A percentile compares a stretch with the other conserved stretches of the same genome.
phyloP scores from a whole-genome alignment of 2,329 filamentous ascomycete species.

The Ascochyta pisi region DNA sequence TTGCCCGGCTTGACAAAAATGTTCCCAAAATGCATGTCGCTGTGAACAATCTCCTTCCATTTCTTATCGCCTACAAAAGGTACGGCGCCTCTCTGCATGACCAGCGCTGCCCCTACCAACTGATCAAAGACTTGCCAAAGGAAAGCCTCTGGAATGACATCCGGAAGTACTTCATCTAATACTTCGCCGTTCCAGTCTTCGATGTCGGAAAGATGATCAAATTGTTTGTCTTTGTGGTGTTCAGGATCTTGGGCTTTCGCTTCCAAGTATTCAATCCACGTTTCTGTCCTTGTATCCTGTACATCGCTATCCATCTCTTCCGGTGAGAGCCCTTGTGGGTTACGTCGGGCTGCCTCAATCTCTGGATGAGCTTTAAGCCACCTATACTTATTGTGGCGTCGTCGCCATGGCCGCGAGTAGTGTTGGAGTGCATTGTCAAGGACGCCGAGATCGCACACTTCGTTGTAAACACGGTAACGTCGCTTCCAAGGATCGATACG shows the following conservation, averaged over 20 bases:
- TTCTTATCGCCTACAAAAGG: neutral
- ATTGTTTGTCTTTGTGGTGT: neutral
- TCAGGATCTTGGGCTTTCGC: neutral
- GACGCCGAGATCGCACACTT: slow-evolving; percentile 6
- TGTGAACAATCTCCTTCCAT: slow-evolving; percentile 13
- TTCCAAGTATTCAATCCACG: neutral
- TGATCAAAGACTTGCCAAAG: slow-evolving; percentile 14
- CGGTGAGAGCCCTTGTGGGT: neutral
- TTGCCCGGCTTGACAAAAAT: slow-evolving; percentile 5
- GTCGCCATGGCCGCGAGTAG: slow-evolving; percentile 1
- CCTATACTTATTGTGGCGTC: neutral
- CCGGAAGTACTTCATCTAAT: neutral
- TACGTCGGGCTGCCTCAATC: neutral
- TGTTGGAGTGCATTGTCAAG: neutral
- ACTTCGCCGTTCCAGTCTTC: neutral
- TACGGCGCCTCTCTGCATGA: slow-evolving; percentile 1
- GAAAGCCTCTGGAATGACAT: slow-evolving; percentile 6
- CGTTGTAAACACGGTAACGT: slow-evolving; percentile 13
- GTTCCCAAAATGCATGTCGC: slow-evolving; percentile 4
- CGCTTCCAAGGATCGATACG: slow-evolving; percentile 2
- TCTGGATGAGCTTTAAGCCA: neutral
- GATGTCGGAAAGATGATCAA: neutral
- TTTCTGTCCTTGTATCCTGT: neutral
- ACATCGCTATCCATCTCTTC: neutral
- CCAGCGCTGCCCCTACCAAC: neutral